Percentiles rank a stretch among this genome's conserved stretches.
Conservation (phyloP, 148 eudicot species). For the Silene latifolia region DNA sequence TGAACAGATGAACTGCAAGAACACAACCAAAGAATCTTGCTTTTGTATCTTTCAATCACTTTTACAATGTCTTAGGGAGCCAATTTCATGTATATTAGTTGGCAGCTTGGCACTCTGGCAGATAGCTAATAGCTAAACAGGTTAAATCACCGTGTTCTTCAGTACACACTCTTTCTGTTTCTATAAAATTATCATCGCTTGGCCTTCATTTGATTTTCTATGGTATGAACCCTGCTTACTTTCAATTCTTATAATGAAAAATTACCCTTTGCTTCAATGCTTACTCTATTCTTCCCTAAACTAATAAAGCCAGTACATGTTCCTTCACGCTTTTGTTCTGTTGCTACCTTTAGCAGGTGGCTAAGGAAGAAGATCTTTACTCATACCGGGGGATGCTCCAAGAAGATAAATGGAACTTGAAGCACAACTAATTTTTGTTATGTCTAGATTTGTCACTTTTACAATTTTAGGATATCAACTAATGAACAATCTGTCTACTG, state of each 20-base stretch:
- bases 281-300: neutral
- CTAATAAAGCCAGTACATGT: neutral
- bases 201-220: neutral
- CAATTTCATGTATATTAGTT: neutral
- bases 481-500: neutral
- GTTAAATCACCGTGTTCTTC: neutral
- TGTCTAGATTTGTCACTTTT: neutral
- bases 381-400: neutral
- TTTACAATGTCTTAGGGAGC: neutral
- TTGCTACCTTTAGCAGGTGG: neutral
- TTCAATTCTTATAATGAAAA: neutral
- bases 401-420: neutral
- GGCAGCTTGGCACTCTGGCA: neutral
- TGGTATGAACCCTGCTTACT: neutral
- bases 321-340: neutral
- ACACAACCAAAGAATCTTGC: neutral
- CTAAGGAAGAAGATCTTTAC: neutral
- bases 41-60: neutral
- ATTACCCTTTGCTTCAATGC: neutral
- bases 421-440: neutral
- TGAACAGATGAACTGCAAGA: constrained; percentile 2
- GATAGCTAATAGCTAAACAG: neutral
- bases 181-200: neutral
- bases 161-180: neutral
- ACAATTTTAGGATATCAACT: neutral